Evolutionary conservation across 2,329 filamentous ascomycete species (phyloP), one percentile per base, ranked within the genome.

Genomic region (Botrytis squamosa): DNA sequence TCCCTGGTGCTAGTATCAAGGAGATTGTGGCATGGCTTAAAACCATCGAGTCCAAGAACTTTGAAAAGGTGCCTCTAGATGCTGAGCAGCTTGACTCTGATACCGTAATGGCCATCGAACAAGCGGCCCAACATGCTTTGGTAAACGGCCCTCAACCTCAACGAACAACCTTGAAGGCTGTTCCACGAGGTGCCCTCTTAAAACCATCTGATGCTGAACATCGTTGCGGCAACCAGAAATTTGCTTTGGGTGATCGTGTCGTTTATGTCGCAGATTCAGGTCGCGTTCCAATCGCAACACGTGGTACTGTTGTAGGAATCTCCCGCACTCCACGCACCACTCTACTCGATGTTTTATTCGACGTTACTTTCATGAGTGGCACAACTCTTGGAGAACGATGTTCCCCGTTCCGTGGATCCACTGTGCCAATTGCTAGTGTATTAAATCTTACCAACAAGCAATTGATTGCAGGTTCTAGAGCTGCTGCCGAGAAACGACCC

Each of bases 151-250:
- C 87, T 25, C 84, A 86, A 22, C 83, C 86, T 46, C 86, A 90
- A 57, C 85, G 88, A 70, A 93, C 91, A 85, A 92, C 89, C 80
- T 87, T 98, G 75, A 91, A 89, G 74, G 90, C 91, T 72, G 94
- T 98, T 63, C 96, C 96, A 68, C 91, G 97, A 70, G 91, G 91
- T 77, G 96, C 94, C 14, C 85, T 99, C 29, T 86, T 99, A 80
- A 97, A 97, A 81, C 97, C 97, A n/a, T 88, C 91, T 1, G 96
- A 99, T 83, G 95, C 95, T n/a, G 95, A 98, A 82, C 93, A 98
- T 81, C 91, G 95, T 71, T 89, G 98, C 59, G 91, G 93, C 73
- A 92, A 92, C 81, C 97, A 99, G 82, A 87, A 83, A 33, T 99
- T 98, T 83, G 83, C 84, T 72, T 88, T 99, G 46, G 96, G 96